These are phyloP conservation scores for Kurtzmaniella natalensis DNA, from an alignment of 1,139 yeast species.

Conservation along the genomic window DNA sequence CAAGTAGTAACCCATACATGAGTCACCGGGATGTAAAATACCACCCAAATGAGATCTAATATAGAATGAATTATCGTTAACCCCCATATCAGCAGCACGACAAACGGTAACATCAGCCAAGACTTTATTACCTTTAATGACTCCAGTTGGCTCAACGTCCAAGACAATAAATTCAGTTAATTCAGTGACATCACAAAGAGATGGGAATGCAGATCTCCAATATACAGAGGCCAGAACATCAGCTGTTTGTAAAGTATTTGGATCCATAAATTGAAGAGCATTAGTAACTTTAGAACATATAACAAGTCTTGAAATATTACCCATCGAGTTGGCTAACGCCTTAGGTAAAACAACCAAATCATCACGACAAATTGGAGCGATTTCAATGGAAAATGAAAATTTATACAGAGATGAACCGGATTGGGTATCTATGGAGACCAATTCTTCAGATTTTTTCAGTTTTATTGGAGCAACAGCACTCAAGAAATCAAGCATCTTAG, in stretches of 20 bases:
- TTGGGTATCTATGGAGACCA: conserved; percentile 88
- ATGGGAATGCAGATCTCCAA: conserved; percentile 83
- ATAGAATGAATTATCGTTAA: conserved; percentile 74
- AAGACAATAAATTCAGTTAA: conserved; percentile 85
- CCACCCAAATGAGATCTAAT: conserved; percentile 92
- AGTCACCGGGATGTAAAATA: conserved; percentile 92
- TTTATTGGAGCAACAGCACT: conserved; percentile 85
- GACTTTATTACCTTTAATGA: conserved; percentile 73
- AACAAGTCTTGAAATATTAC: conserved; percentile 79
- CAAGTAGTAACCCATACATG: conserved; percentile 85
- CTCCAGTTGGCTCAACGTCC: conserved; percentile 93
- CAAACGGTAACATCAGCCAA: conserved; percentile 89
- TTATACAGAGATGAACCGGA: conserved; percentile 85
- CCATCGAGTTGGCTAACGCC: conserved; percentile 76
- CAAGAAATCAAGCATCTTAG: conserved; percentile 88
- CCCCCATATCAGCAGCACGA: conserved; percentile 80
- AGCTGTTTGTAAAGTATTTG: conserved; percentile 72
- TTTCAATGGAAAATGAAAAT: conserved; percentile 88
- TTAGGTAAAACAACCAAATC: conserved; percentile 89
- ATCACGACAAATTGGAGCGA: conserved; percentile 97
- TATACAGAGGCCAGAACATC: conserved; percentile 73
- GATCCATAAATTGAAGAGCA: conserved; percentile 81
- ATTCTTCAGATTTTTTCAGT: conserved; percentile 82
- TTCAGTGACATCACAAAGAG: conserved; percentile 73
- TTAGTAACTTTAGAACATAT: conserved; percentile 82